These are phyloP conservation scores for Aspergillus ostianus DNA, from an alignment of 495 filamentous ascomycete genomes.

Conservation along the genomic window DNA sequence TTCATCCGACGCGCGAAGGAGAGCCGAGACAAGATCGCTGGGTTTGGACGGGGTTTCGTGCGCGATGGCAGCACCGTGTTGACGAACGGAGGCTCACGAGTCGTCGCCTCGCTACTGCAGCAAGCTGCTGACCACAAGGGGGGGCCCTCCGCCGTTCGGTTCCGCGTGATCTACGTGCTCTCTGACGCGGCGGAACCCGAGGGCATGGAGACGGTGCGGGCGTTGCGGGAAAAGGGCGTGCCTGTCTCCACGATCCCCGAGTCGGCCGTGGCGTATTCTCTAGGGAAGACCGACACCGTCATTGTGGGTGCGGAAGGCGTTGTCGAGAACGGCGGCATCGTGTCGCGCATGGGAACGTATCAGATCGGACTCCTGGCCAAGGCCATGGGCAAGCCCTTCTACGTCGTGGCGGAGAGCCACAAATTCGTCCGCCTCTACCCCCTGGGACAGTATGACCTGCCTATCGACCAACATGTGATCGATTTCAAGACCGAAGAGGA, in stretches of 20 bases:
- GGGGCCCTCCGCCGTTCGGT: constrained; percentile 58
- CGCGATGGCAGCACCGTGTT: constrained; percentile 74
- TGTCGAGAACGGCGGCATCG: constrained; percentile 89
- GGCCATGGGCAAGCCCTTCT: constrained; percentile 74
- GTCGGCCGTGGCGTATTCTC: constrained; percentile 78
- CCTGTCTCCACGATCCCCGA: constrained; percentile 82
- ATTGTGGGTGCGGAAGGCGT: constrained; percentile 94
- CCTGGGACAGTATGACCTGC: constrained; percentile 72
- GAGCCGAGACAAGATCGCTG: constrained; percentile 76
- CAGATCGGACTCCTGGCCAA: constrained; percentile 85
- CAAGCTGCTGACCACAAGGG: constrained; percentile 66
- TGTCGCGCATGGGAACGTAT: constrained; percentile 86
- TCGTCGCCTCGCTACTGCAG: constrained; percentile 72
- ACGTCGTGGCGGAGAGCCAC: constrained; percentile 91
- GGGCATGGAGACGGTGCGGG: constrained; percentile 60
- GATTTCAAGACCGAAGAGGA: constrained; percentile 61
- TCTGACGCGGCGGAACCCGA: constrained; percentile 46
- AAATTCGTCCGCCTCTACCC: constrained; percentile 88
- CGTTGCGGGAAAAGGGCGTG: constrained; percentile 70
- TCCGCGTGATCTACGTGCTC: constrained; percentile 82
- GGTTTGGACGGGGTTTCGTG: constrained; percentile 73
- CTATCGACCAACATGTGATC: constrained; percentile 71
- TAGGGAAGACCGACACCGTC: constrained; percentile 75
- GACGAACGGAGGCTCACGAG: constrained; percentile 82
- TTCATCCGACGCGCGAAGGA: constrained; percentile 88